These are phyloP conservation scores for Pezizomycotina sp. DNA, from an alignment of 2,329 filamentous ascomycete genomes.

Conservation along the genomic window DNA sequence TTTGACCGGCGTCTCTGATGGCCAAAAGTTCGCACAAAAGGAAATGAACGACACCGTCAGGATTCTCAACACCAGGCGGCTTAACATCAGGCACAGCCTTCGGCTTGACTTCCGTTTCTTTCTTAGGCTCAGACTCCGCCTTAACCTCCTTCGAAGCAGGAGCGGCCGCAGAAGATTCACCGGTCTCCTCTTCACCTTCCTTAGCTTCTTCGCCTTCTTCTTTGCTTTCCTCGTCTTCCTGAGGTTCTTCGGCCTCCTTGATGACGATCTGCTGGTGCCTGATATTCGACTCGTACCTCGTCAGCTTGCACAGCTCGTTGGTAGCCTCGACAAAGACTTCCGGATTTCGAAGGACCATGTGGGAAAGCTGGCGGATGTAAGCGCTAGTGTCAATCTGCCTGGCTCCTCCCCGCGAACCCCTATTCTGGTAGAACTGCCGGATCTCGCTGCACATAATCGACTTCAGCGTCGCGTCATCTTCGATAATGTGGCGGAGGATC, in stretches of 20 bases:
- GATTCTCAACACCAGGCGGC: slow-evolving; percentile 71
- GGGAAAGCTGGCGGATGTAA: slow-evolving; percentile 62
- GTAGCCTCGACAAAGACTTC: slow-evolving; percentile 75
- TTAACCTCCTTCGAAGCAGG: not conserved
- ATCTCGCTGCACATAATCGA: slow-evolving; percentile 90
- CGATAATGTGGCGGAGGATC: slow-evolving; percentile 77
- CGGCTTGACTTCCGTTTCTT: slow-evolving; percentile 39
- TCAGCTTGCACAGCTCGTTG: slow-evolving; percentile 65
- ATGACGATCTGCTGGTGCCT: slow-evolving; percentile 24
- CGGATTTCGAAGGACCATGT: slow-evolving; percentile 64
- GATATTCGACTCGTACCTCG: slow-evolving; percentile 34
- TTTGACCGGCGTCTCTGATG: slow-evolving; percentile 32
- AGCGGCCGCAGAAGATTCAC: slow-evolving; percentile 5
- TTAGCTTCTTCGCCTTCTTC: slow-evolving; percentile 21
- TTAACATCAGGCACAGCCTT: slow-evolving; percentile 55
- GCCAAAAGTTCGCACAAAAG: slow-evolving; percentile 70
- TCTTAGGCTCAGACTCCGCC: slow-evolving; percentile 10
- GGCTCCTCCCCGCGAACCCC: slow-evolving; percentile 24
- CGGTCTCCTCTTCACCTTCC: slow-evolving; percentile 1
- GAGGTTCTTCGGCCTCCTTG: slow-evolving; percentile 22
- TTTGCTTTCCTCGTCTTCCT: slow-evolving; percentile 28
- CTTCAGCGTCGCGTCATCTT: slow-evolving; percentile 79
- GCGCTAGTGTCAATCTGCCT: slow-evolving; percentile 50
- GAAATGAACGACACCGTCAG: slow-evolving; percentile 90
- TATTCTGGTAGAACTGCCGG: slow-evolving; percentile 49